phyloP scores from a whole-genome alignment of 1,284 basidiomycete species.

The Marasmius sp. region DNA sequence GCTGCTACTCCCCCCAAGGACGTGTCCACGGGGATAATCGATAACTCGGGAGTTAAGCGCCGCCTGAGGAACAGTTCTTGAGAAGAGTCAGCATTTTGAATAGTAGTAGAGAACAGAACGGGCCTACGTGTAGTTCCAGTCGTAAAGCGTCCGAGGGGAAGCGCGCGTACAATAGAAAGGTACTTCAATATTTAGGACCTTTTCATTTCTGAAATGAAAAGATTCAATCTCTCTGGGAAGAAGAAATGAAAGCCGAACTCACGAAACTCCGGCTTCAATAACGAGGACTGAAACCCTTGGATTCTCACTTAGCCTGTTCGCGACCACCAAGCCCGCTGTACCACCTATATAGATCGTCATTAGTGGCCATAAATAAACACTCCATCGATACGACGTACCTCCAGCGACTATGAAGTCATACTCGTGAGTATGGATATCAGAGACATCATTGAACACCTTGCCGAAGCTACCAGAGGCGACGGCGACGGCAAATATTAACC shows the following conservation, averaged over 20 bases:
- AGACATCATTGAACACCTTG: background rate
- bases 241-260: background rate
- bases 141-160: background rate
- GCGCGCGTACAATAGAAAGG: constrained; percentile 5
- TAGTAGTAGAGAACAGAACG: background rate
- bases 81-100: background rate
- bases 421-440: background rate
- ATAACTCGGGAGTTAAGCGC: constrained; percentile 2
- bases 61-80: constrained; percentile 6
- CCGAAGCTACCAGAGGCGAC: background rate
- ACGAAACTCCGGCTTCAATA: constrained; percentile 34
- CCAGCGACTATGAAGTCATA: background rate
- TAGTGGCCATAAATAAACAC: background rate
- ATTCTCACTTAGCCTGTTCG: constrained; percentile 44
- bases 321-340: constrained; percentile 24
- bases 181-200: background rate
- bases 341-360: background rate
- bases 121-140: constrained; percentile 10
- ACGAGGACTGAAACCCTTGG: constrained; percentile 35
- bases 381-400: background rate
- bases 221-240: background rate
- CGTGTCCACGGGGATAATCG: constrained; percentile 1
- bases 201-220: background rate
- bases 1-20: constrained; percentile 10
- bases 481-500: background rate